These are phyloP conservation scores for Rhodosporidiobolus sp. DNA, from an alignment of 768 basidiomycete genomes.

Conservation along the genomic window DNA sequence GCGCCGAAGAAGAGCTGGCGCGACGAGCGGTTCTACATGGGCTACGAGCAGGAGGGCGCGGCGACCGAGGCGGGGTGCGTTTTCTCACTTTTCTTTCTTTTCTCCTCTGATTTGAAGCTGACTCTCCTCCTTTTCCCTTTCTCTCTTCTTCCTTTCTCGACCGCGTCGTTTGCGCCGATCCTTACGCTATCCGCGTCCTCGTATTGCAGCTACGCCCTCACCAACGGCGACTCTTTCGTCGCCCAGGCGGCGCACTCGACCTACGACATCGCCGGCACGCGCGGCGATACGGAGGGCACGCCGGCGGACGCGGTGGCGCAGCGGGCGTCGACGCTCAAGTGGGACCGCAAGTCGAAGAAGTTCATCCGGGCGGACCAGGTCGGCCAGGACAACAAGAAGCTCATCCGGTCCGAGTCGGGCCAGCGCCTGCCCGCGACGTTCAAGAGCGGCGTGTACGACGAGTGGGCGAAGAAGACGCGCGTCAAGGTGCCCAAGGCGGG, in stretches of 20 bases:
- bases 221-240: slow-evolving; percentile 78
- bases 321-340: slow-evolving; percentile 62
- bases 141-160: background rate
- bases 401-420: slow-evolving; percentile 89
- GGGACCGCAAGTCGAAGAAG: slow-evolving; percentile 96
- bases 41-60: slow-evolving; percentile 82
- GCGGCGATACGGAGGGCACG: slow-evolving; percentile 63
- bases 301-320: slow-evolving; percentile 54
- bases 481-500: slow-evolving; percentile 75
- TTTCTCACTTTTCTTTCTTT: background rate
- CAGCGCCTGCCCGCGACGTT: slow-evolving; percentile 85
- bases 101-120: background rate
- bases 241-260: slow-evolving; percentile 74
- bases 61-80: slow-evolving; percentile 83
- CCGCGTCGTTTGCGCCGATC: background rate
- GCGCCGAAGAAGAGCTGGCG: slow-evolving; percentile 56
- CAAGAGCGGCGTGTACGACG: slow-evolving; percentile 87
- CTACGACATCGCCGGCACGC: slow-evolving; percentile 80
- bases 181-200: background rate
- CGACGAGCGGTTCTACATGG: slow-evolving; percentile 86
- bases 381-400: slow-evolving; percentile 88
- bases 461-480: slow-evolving; percentile 81
- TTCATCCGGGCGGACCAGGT: slow-evolving; percentile 79
- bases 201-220: slow-evolving; percentile 80
- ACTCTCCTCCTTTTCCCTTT: background rate